Percentiles rank a stretch among this genome's conserved stretches.
Evolutionary conservation across 306 rosid genomes (phyloP).

Genomic region (Prunus mongolica): DNA sequence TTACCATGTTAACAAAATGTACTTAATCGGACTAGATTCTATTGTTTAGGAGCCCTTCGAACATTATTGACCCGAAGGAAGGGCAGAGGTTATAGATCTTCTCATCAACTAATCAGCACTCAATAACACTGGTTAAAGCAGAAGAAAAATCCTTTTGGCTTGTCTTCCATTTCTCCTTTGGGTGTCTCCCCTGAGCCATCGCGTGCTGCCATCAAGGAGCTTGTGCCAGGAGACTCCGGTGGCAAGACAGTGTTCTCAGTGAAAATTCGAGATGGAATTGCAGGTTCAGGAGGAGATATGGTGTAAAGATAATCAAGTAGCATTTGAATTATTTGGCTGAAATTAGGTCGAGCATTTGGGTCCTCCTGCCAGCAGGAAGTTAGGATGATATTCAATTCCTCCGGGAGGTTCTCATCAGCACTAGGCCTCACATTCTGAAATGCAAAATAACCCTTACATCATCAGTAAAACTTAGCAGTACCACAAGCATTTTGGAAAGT

Average conservation of each 20-base stretch:
- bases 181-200: conserved; percentile 66
- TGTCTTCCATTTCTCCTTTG: conserved; percentile 49
- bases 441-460: conserved; percentile 15
- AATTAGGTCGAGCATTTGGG: conserved; percentile 77
- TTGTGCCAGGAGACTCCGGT: conserved; percentile 92
- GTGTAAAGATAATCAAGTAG: conserved; percentile 75
- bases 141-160: conserved; percentile 73
- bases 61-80: conserved; percentile 24
- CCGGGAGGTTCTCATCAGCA: conserved; percentile 77
- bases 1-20: conserved; percentile 37
- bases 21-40: conserved; percentile 33
- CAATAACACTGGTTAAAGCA: conserved; percentile 83
- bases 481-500: background rate
- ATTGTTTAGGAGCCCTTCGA: conserved; percentile 27
- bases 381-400: conserved; percentile 62
- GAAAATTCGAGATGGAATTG: conserved; percentile 66
- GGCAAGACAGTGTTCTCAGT: conserved; percentile 62
- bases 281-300: conserved; percentile 57
- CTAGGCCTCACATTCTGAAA: conserved; percentile 94
- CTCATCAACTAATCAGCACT: conserved; percentile 30
- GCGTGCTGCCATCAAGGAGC: conserved; percentile 73
- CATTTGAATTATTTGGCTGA: conserved; percentile 81
- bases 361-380: conserved; percentile 98
- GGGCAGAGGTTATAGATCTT: conserved; percentile 9
- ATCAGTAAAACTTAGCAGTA: conserved; percentile 15